Evolutionary conservation across 192 early-diverging fungal genomes (phyloP), one percentile per base, ranked within the genome.

Genomic region (Lobosporangium transversale): DNA sequence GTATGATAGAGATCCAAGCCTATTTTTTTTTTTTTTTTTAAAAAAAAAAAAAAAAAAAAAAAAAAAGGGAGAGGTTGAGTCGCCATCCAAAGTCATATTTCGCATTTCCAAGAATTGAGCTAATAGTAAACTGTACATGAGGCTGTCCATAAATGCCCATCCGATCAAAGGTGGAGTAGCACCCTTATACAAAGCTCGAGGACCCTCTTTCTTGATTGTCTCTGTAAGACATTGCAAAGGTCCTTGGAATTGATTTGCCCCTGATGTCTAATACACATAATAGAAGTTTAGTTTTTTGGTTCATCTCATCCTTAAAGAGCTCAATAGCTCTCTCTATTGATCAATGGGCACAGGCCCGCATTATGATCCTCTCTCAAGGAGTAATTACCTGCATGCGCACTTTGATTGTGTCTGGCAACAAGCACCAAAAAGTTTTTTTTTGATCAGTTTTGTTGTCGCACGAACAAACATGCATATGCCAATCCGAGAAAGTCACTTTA

Each of bases 141-240:
- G 70, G 66, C 86, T 87, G 49, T 96, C 94, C 94, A 96, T 95
- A 51, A 93, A 81, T 2, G 90, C 88, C 94, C 94, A 98, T 14
- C 96, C 96, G 50, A 98, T 67, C 47, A 98, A 75, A 20, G 96
- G 96, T 11, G 94, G 94, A 23, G 93, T 95, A 15, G 95, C 94
- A 44, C 96, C 96, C 71, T 95, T 95, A 83, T 98, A 98, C 6
- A 98, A 83, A 10, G 92, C 95, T 6, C 89, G 82, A 17, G 84
- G 70, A 2, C 91, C 90, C 66, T 94, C 92, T 37, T 90, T 79
- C 47, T 63, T 61, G 40, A 92, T 62, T 0, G 92, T 94, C 55
- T 80, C 70, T 43, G 80, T 50, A 26, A 94, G 73, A 63, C 92
- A 94, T 66, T 92, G 86, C 53, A 90, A 54, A 1, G 90, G 87